Percentiles rank a stretch among this genome's conserved stretches.
Evolutionary conservation across 352 stramenopile genomes (phyloP).

Genomic region (Pythium apleroticum): DNA sequence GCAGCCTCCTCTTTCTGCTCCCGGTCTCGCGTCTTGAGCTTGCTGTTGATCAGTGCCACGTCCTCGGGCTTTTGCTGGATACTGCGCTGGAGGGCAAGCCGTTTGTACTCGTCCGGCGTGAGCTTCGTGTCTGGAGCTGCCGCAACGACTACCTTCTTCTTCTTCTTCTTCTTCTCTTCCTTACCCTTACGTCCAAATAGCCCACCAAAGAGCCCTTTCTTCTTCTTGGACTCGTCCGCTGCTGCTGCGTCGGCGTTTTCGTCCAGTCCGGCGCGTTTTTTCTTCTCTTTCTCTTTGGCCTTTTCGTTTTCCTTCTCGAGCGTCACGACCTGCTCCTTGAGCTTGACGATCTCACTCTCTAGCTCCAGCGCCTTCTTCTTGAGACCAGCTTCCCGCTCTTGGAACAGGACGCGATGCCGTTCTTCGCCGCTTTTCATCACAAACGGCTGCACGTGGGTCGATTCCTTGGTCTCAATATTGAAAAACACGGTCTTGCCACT

Average conservation of each 20-base stretch:
- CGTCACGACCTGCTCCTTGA: conserved; percentile 56
- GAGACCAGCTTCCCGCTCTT: conserved; percentile 54
- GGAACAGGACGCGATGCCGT: conserved; percentile 49
- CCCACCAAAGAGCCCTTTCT: conserved; percentile 6
- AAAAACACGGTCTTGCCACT: conserved; percentile 50
- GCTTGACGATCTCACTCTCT: conserved; percentile 65
- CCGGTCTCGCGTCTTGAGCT: conserved; percentile 35
- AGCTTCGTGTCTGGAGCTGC: conserved; percentile 11
- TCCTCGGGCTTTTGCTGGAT: conserved; percentile 28
- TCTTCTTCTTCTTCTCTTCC: neutral
- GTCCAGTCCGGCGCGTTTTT: neutral
- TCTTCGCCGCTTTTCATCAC: conserved; percentile 56
- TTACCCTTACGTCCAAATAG: conserved; percentile 7
- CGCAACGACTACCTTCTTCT: neutral
- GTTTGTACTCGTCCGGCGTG: conserved; percentile 38
- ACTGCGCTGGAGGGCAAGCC: conserved; percentile 32
- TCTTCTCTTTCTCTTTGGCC: conserved; percentile 8
- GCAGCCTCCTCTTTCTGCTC: conserved; percentile 42
- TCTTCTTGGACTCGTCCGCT: neutral
- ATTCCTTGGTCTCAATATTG: conserved; percentile 83
- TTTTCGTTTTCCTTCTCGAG: conserved; percentile 43
- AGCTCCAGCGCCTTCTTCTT: conserved; percentile 52
- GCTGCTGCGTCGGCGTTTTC: conserved; percentile 5
- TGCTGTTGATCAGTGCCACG: conserved; percentile 27
- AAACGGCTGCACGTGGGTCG: conserved; percentile 47